Conservation (phyloP, 2,329 filamentous ascomycete genomes). For the Fusarium cicatricum region DNA sequence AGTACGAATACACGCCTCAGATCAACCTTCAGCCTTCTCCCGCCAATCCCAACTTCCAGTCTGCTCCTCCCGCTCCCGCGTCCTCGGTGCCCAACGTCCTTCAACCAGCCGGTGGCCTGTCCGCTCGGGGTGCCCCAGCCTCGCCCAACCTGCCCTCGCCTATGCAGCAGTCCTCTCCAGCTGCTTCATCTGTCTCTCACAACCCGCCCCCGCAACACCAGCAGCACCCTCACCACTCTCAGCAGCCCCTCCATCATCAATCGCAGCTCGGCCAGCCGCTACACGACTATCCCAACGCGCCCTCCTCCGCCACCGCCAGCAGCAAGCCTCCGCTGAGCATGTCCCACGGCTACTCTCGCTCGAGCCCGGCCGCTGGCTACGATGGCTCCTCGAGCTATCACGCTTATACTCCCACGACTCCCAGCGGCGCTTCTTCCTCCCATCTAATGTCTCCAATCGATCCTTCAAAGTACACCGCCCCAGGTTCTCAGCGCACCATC, state of each 20-base stretch:
- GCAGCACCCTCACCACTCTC: slow-evolving; percentile 46
- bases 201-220: slow-evolving; percentile 50
- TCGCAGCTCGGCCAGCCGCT: slow-evolving; percentile 67
- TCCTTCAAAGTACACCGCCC: slow-evolving; percentile 61
- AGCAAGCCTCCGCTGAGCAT: slow-evolving; percentile 71
- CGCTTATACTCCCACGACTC: slow-evolving; percentile 70
- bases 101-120: slow-evolving; percentile 60
- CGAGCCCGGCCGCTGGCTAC: slow-evolving; percentile 75
- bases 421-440: slow-evolving; percentile 62
- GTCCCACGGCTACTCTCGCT: slow-evolving; percentile 82
- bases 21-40: slow-evolving; percentile 60
- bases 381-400: slow-evolving; percentile 62
- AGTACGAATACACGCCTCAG: slow-evolving; percentile 61
- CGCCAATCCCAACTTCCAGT: slow-evolving; percentile 51
- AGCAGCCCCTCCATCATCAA: slow-evolving; percentile 43
- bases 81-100: slow-evolving; percentile 65
- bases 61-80: slow-evolving; percentile 48
- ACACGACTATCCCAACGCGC: slow-evolving; percentile 44
- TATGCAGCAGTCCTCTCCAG: slow-evolving; percentile 54
- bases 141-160: slow-evolving; percentile 55
- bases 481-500: slow-evolving; percentile 67
- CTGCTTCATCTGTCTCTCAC: slow-evolving; percentile 40
- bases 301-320: slow-evolving; percentile 62
- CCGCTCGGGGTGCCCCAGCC: slow-evolving; percentile 46
- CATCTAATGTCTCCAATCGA: slow-evolving; percentile 72